These are phyloP conservation scores for Tuber calosporum DNA, from an alignment of 495 filamentous ascomycete genomes.

Conservation along the genomic window DNA sequence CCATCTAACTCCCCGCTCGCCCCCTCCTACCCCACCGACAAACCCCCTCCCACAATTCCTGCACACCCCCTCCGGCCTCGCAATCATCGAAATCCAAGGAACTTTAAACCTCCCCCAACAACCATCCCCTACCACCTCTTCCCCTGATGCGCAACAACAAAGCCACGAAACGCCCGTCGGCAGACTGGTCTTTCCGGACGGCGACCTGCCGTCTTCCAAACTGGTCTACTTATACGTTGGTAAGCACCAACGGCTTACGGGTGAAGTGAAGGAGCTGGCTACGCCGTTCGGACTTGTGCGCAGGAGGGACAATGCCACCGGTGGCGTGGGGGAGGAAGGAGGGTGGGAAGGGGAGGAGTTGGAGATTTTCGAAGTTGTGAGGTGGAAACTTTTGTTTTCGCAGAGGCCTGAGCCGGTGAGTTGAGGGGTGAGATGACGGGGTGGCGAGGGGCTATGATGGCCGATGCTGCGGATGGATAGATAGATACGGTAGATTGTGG, in stretches of 20 bases:
- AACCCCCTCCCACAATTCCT: conserved; percentile 45
- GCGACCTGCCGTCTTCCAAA: conserved; percentile 18
- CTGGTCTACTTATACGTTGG: conserved; percentile 77
- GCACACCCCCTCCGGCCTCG: conserved; percentile 70
- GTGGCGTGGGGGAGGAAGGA: conserved; percentile 23
- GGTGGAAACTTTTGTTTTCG: conserved; percentile 83
- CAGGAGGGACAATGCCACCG: conserved; percentile 43
- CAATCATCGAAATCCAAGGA: conserved; percentile 51
- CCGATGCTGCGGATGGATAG: neutral
- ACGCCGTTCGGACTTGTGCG: conserved; percentile 69
- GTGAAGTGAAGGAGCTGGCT: conserved; percentile 76
- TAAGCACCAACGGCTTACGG: conserved; percentile 78
- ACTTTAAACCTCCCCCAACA: conserved; percentile 27
- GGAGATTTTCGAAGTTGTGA: conserved; percentile 72
- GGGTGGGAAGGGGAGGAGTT: conserved; percentile 33
- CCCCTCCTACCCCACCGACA: conserved; percentile 18
- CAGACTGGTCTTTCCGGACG: conserved; percentile 31
- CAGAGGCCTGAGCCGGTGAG: conserved; percentile 77
- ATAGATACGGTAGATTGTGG: too few relatives aligned
- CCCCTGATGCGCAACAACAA: conserved; percentile 18
- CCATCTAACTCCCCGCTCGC: conserved; percentile 23
- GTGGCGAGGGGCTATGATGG: conserved; percentile 8
- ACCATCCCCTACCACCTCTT: neutral
- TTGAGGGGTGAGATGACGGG: conserved; percentile 19
- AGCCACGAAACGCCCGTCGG: conserved; percentile 29